Evolutionary conservation across 164 flowering plant species (phyloP).

Genomic region (Vitis riparia): DNA sequence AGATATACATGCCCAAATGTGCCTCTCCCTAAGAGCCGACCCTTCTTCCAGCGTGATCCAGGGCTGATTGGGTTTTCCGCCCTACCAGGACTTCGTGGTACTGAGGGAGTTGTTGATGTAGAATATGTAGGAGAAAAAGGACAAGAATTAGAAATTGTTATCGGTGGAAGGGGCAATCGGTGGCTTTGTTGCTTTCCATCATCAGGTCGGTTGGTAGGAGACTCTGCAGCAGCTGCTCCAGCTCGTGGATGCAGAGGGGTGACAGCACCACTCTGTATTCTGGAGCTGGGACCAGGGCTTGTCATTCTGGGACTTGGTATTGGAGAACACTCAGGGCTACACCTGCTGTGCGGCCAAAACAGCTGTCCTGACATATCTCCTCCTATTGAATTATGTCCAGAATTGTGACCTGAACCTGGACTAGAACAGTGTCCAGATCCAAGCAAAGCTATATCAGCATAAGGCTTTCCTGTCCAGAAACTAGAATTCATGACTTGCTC

Average conservation of each 20-base stretch:
- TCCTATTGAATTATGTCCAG: too few species aligned
- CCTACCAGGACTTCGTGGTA: conserved; percentile 44
- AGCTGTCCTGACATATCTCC: too few species aligned
- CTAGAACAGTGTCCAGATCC: too few species aligned
- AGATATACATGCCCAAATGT: conserved; percentile 63
- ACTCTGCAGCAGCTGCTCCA: conserved; percentile 28
- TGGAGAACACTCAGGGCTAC: too few species aligned
- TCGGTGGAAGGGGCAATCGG: conserved; percentile 52
- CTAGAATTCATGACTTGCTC: too few species aligned
- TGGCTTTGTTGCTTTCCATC: conserved; percentile 45
- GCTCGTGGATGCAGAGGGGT: conserved; percentile 48
- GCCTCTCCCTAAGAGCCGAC: conserved; percentile 51
- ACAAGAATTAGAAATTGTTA: conserved; percentile 24
- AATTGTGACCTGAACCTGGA: too few species aligned
- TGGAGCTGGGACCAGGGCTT: conserved; percentile 72
- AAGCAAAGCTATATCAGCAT: too few species aligned
- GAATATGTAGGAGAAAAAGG: conserved; percentile 36
- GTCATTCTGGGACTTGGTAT: conserved; percentile 28
- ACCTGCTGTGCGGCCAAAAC: too few species aligned
- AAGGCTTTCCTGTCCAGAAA: too few species aligned
- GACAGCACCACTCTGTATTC: conserved; percentile 73
- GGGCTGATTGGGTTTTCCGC: conserved; percentile 39
- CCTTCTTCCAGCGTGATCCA: conserved; percentile 58
- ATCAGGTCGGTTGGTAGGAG: conserved; percentile 29
- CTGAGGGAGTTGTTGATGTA: conserved; percentile 34